Conservation (phyloP, 2,329 filamentous ascomycete genomes). For the Alternaria postmessia region DNA sequence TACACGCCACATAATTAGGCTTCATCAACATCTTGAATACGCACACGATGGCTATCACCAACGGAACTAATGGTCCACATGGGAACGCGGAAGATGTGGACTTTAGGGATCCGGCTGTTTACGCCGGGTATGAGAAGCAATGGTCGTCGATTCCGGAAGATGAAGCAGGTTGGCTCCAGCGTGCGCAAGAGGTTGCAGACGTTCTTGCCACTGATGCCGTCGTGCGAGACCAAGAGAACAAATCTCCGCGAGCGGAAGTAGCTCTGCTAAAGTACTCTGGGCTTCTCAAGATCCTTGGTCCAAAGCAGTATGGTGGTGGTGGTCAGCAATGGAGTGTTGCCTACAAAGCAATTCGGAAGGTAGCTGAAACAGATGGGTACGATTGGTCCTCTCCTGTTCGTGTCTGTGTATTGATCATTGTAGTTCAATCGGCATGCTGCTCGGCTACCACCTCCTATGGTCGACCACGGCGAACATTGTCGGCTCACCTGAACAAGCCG, state of each 20-base stretch:
- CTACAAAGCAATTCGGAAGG: constrained; percentile 67
- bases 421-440: constrained; percentile 68
- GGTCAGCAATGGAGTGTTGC: constrained; percentile 63
- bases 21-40: neutral
- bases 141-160: constrained; percentile 52
- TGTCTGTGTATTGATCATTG: neutral
- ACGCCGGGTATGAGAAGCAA: constrained; percentile 51
- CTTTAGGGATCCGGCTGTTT: constrained; percentile 50
- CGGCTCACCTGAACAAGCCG: constrained; percentile 67
- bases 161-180: constrained; percentile 56
- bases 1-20: neutral
- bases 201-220: constrained; percentile 61
- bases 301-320: constrained; percentile 61
- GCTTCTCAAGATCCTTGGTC: constrained; percentile 60
- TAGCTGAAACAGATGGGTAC: constrained; percentile 70
- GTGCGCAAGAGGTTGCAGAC: constrained; percentile 59
- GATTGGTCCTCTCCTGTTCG: neutral
- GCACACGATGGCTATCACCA: constrained; percentile 17
- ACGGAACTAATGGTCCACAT: constrained; percentile 13
- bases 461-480: constrained; percentile 68
- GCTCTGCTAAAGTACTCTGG: constrained; percentile 61
- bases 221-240: constrained; percentile 60
- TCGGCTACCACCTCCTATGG: constrained; percentile 72
- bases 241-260: constrained; percentile 61
- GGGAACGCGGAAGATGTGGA: constrained; percentile 24